Evolutionary conservation across 2,329 filamentous ascomycete species (phyloP).

Genomic region (Xylaria sp.): DNA sequence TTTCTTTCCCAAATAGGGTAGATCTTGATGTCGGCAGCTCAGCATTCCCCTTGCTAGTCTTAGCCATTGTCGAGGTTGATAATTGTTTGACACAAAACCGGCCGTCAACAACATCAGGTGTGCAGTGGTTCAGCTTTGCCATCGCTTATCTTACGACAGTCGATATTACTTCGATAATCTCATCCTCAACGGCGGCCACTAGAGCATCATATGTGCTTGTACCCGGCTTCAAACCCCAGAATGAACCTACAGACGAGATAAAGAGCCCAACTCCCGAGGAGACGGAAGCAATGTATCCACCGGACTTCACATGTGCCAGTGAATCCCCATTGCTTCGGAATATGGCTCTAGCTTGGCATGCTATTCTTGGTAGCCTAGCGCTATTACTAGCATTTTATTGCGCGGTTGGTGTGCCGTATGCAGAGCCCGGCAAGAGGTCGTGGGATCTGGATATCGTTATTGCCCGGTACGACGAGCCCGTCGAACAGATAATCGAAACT

Average conservation of each 20-base stretch:
- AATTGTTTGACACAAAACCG: slow-evolving; percentile 34
- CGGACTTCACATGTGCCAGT: slow-evolving; percentile 1
- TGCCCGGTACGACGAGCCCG: slow-evolving; percentile 40
- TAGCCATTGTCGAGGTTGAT: slow-evolving; percentile 37
- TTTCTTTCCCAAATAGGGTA: slow-evolving; percentile 10
- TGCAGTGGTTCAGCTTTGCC: slow-evolving; percentile 37
- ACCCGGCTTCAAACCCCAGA: slow-evolving; percentile 24
- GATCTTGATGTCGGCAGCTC: slow-evolving; percentile 30
- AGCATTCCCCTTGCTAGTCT: slow-evolving; percentile 29
- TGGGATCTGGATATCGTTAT: slow-evolving; percentile 41
- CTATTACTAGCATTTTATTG: slow-evolving; percentile 30
- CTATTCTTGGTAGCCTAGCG: slow-evolving; percentile 25
- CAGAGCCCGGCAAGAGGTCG: slow-evolving; percentile 25
- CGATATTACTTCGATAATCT: slow-evolving; percentile 24
- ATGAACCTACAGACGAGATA: slow-evolving; percentile 18
- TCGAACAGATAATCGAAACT: slow-evolving; percentile 38
- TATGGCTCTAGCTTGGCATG: slow-evolving; percentile 33
- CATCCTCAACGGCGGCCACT: background rate
- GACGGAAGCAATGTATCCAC: slow-evolving; percentile 29
- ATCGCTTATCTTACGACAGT: slow-evolving; percentile 34
- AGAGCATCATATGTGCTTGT: slow-evolving; percentile 27
- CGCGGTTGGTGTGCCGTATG: slow-evolving; percentile 21
- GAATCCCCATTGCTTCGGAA: slow-evolving; percentile 24
- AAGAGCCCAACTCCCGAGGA: slow-evolving; percentile 34
- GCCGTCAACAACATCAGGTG: slow-evolving; percentile 34